Conservation (phyloP, 1,139 yeast genomes). For the Pichia sp. region DNA sequence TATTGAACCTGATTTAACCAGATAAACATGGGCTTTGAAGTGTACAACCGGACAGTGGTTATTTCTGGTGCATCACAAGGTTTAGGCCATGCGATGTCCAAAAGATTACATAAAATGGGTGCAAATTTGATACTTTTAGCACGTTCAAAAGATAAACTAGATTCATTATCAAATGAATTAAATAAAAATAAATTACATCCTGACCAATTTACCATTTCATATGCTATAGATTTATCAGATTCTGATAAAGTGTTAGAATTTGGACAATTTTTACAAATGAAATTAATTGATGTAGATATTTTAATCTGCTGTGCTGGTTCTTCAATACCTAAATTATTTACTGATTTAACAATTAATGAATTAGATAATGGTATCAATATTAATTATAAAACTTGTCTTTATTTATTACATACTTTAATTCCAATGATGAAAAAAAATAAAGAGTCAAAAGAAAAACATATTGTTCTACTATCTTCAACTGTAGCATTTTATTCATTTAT, state of each 20-base stretch:
- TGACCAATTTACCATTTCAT: conserved; percentile 38
- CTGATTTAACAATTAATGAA: conserved; percentile 56
- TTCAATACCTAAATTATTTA: conserved; percentile 71
- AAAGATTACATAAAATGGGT: conserved; percentile 42
- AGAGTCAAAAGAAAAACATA: conserved; percentile 38
- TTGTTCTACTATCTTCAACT: conserved; percentile 74
- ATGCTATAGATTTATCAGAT: conserved; percentile 61
- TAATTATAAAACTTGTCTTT: conserved; percentile 71
- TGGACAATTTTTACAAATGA: conserved; percentile 26
- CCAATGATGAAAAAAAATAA: conserved; percentile 35
- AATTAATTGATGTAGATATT: conserved; percentile 49
- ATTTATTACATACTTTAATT: conserved; percentile 57
- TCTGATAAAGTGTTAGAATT: conserved; percentile 41
- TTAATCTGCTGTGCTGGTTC: conserved; percentile 87
- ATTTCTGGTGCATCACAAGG: conserved; percentile 97
- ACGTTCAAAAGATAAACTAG: conserved; percentile 57
- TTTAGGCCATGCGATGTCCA: conserved; percentile 75
- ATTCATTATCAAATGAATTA: conserved; percentile 34
- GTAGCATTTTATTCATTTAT: conserved; percentile 81
- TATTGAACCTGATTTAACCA: too few relatives aligned
- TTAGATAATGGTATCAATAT: conserved; percentile 54
- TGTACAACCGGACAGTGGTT: conserved; percentile 55
- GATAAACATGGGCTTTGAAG: conserved; percentile 20
- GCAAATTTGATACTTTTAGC: conserved; percentile 72
- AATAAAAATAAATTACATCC: conserved; percentile 43